phyloP scores from a whole-genome alignment of 352 stramenopile genomes.

The Phytopythium montanum region DNA sequence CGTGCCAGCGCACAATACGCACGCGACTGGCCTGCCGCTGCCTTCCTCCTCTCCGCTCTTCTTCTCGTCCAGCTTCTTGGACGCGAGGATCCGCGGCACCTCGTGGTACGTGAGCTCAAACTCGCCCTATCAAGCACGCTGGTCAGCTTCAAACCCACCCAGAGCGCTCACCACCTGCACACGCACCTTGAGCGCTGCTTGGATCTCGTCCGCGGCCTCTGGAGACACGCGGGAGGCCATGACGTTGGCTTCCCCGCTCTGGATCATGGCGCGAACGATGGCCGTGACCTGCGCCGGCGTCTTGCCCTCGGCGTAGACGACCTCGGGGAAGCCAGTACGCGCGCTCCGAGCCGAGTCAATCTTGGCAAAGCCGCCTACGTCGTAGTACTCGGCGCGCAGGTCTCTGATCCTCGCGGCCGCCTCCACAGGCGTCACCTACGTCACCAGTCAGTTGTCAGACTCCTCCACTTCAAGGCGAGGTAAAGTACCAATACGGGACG shows the following conservation, averaged over 20 bases:
- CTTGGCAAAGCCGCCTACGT: slow-evolving; percentile 58
- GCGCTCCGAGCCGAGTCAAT: slow-evolving; percentile 87
- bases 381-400: slow-evolving; percentile 41
- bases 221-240: slow-evolving; percentile 83
- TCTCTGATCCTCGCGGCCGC: slow-evolving; percentile 22
- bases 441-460: background rate
- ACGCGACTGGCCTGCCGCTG: slow-evolving; percentile 24
- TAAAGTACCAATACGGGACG: background rate
- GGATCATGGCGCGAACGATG: slow-evolving; percentile 91
- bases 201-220: slow-evolving; percentile 37
- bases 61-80: slow-evolving; percentile 20
- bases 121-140: background rate
- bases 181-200: slow-evolving; percentile 33
- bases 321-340: slow-evolving; percentile 94
- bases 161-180: background rate
- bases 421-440: slow-evolving; percentile 21
- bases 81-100: slow-evolving; percentile 68
- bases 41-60: background rate
- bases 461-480: background rate
- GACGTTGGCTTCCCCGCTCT: slow-evolving; percentile 43
- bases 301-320: slow-evolving; percentile 94
- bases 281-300: slow-evolving; percentile 83
- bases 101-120: slow-evolving; percentile 59
- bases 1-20: slow-evolving; percentile 94
- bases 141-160: background rate